Conservation (phyloP, 164 flowering plant genomes). For the Pachysandra terminalis region DNA sequence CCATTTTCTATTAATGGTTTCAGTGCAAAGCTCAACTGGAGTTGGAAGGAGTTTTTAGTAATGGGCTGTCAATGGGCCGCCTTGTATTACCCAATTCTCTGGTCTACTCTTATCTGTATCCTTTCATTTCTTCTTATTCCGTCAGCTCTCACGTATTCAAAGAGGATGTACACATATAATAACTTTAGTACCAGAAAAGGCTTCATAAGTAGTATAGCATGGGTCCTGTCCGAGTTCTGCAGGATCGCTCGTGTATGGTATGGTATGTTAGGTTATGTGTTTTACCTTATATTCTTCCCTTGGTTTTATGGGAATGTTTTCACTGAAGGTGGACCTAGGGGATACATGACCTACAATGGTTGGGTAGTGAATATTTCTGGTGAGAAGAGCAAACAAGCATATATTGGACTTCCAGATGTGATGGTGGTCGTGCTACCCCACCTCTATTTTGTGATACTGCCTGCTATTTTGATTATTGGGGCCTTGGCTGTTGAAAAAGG, state of each 20-base stretch:
- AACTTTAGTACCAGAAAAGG: slow-evolving; percentile 40
- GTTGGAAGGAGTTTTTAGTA: slow-evolving; percentile 80
- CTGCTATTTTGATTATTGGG: slow-evolving; percentile 43
- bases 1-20: slow-evolving; percentile 82
- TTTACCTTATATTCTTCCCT: slow-evolving; percentile 65
- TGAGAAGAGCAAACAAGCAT: slow-evolving; percentile 21
- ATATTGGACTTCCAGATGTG: slow-evolving; percentile 80
- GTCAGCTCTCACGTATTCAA: slow-evolving; percentile 38
- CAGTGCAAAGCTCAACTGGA: slow-evolving; percentile 58
- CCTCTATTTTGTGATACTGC: slow-evolving; percentile 59
- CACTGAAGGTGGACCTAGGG: slow-evolving; percentile 44
- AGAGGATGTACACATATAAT: slow-evolving; percentile 44
- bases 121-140: slow-evolving; percentile 55
- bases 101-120: slow-evolving; percentile 35
- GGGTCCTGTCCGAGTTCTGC: slow-evolving; percentile 57
- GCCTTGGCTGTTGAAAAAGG: slow-evolving; percentile 65
- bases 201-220: slow-evolving; percentile 30
- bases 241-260: slow-evolving; percentile 48
- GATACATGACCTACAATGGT: slow-evolving; percentile 81
- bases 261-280: slow-evolving; percentile 46
- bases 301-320: slow-evolving; percentile 80
- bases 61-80: slow-evolving; percentile 93
- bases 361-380: slow-evolving; percentile 50
- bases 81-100: slow-evolving; percentile 70
- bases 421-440: slow-evolving; percentile 86